Base-by-base conservation (phyloP, 495 filamentous ascomycete genomes). In the Penicillium malachiteum region DNA sequence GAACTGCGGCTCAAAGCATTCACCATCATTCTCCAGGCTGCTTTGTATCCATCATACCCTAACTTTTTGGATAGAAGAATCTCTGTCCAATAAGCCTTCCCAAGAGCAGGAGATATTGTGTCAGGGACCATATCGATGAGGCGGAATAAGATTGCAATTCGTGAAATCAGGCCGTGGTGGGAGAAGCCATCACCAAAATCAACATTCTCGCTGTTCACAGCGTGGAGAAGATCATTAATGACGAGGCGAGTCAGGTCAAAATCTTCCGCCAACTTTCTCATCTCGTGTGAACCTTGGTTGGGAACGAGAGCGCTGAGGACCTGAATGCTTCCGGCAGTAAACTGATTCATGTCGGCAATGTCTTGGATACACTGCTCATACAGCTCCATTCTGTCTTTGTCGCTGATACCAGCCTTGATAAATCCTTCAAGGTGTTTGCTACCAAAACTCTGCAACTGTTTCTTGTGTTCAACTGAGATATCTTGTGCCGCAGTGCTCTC, bases 261-360 rank as follows among this genome's bases (percentile, higher is more conserved):
- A 11, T 84, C 79, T n/a, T 63, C 73, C 12, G 83, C 74, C 35
- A 86, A 69, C 52, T 75, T 76, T 48, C 71, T 67, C 34, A 84
- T 76, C 50, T 81, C 79, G 34, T 75, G 74, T 13, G 70, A 56
- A 35, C 75, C 76, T 32, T 72, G 62, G 13, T 52, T 48, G 7
- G 81, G 75, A 3, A 87, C 60, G 16, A 92, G 70, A 16, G 82
- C 79, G 54, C 74, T 78, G 32, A 96, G 70, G 6, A 84, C 85
- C 58, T 86, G 88, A 12, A 92, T 82, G 61, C 89, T 94, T 2
- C 90, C 91, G 3, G 81, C 79, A 7, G 80, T 78, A 30, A 75
- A 82, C 32, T 75, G 55, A 21, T 79, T 84, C 68, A 69, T 79
- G 39, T 74, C 71, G 11, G 79, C 74, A 48, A 88, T 84, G 59